Conservation (phyloP, 176 grass and related monocot species). For the Triticum timopheevii region DNA sequence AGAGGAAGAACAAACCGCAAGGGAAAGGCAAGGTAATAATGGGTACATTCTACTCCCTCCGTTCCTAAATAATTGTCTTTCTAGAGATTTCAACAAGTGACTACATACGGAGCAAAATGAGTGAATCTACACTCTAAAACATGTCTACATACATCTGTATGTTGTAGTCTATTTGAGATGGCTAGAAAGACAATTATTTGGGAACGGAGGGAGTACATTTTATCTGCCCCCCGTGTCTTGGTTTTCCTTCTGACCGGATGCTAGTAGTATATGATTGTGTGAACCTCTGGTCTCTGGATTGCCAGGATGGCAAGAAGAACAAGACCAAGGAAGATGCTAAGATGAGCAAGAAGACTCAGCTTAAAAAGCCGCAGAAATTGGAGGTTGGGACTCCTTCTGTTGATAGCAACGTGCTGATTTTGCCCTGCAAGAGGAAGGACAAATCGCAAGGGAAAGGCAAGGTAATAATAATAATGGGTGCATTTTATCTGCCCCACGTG, state of each 20-base stretch:
- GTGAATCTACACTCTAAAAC: too few species aligned
- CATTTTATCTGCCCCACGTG: not conserved
- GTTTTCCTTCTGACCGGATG: not conserved
- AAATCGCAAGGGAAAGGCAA: slow-evolving; percentile 63
- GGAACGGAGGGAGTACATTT: not conserved
- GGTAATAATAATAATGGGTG: slow-evolving; percentile 45
- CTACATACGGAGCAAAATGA: too few species aligned
- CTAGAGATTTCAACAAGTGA: too few species aligned
- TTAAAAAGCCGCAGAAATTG: not conserved
- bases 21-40: slow-evolving; percentile 58
- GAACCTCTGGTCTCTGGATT: slow-evolving; percentile 11
- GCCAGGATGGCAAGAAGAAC: slow-evolving; percentile 44
- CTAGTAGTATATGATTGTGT: not conserved
- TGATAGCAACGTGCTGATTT: slow-evolving; percentile 65
- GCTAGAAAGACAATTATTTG: too few species aligned
- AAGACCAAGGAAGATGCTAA: slow-evolving; percentile 52
- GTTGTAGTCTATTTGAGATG: too few species aligned
- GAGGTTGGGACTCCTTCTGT: slow-evolving; percentile 12
- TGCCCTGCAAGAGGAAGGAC: slow-evolving; percentile 67
- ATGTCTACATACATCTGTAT: too few species aligned
- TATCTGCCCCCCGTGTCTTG: not conserved
- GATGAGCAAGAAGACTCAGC: slow-evolving; percentile 85
- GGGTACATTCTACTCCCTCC: not conserved
- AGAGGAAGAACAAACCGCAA: slow-evolving; percentile 62
- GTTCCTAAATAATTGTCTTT: too few species aligned